These are phyloP conservation scores for Suhomyces prunicola DNA, from an alignment of 805 yeast species.

Conservation along the genomic window DNA sequence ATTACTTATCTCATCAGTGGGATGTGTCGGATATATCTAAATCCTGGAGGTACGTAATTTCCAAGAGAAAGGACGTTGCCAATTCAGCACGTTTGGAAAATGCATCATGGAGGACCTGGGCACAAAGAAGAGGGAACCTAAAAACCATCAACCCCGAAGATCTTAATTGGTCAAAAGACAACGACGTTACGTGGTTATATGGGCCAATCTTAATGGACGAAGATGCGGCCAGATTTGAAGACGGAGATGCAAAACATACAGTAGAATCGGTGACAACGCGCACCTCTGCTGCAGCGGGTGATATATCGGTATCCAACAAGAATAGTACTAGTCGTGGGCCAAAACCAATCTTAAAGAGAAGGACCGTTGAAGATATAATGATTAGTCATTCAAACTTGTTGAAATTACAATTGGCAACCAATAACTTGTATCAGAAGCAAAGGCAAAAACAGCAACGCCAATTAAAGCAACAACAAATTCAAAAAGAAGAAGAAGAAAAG, in stretches of 20 bases:
- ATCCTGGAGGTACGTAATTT: slow-evolving; percentile 91
- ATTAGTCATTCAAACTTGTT: slow-evolving; percentile 54
- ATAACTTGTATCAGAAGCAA: slow-evolving; percentile 31
- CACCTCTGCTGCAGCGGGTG: slow-evolving; percentile 44
- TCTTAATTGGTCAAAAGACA: slow-evolving; percentile 95
- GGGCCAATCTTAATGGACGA: slow-evolving; percentile 73
- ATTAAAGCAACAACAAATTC: slow-evolving; percentile 27
- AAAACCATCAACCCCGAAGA: slow-evolving; percentile 77
- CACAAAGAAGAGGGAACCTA: slow-evolving; percentile 63
- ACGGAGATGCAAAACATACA: slow-evolving; percentile 5
- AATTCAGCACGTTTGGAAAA: slow-evolving; percentile 58
- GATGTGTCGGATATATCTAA: slow-evolving; percentile 88
- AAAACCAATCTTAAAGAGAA: slow-evolving; percentile 85
- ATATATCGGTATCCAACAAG: slow-evolving; percentile 39
- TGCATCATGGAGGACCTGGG: slow-evolving; percentile 96
- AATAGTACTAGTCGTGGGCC: slow-evolving; percentile 27
- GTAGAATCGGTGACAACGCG: slow-evolving; percentile 25
- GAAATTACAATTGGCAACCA: slow-evolving; percentile 40
- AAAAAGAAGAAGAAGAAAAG: slow-evolving; percentile 5
- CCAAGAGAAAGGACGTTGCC: slow-evolving; percentile 80
- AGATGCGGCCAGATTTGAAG: slow-evolving; percentile 9
- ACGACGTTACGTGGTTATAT: slow-evolving; percentile 96
- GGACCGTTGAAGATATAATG: slow-evolving; percentile 80
- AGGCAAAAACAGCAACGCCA: slow-evolving; percentile 23
- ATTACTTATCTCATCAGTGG: slow-evolving; percentile 94